Evolutionary conservation across 805 yeast genomes (phyloP).

Genomic region (Sugiyamaella mastotermitis): DNA sequence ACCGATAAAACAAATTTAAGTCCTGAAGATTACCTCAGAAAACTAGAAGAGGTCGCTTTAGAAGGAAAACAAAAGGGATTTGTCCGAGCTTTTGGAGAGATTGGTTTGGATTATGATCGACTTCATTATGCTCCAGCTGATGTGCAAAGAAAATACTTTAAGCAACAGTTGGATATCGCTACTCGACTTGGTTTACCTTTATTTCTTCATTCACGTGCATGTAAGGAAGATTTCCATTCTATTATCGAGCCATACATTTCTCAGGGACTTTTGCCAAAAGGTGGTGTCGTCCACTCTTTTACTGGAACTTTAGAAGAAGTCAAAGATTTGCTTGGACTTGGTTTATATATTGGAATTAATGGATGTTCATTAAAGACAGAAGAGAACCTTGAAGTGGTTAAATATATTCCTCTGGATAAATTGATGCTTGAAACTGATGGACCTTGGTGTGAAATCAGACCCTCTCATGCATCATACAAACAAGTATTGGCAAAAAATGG

Average conservation of each 20-base stretch:
- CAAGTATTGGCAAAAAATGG: slow-evolving; percentile 30
- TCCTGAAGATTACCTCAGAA: slow-evolving; percentile 36
- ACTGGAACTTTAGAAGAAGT: slow-evolving; percentile 75
- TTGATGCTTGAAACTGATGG: slow-evolving; percentile 91
- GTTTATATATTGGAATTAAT: slow-evolving; percentile 74
- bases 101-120: slow-evolving; percentile 93
- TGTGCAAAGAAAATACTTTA: slow-evolving; percentile 63
- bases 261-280: slow-evolving; percentile 34
- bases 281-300: slow-evolving; percentile 92
- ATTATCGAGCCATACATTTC: slow-evolving; percentile 56
- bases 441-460: slow-evolving; percentile 96
- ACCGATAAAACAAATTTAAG: slow-evolving; percentile 13
- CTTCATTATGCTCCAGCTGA: slow-evolving; percentile 65
- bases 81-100: slow-evolving; percentile 87
- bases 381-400: slow-evolving; percentile 64
- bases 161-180: slow-evolving; percentile 62
- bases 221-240: slow-evolving; percentile 69
- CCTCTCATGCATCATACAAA: slow-evolving; percentile 68
- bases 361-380: slow-evolving; percentile 86
- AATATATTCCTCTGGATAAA: slow-evolving; percentile 59
- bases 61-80: slow-evolving; percentile 43
- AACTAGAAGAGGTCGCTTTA: slow-evolving; percentile 44
- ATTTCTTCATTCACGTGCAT: slow-evolving; percentile 85
- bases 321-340: slow-evolving; percentile 46
- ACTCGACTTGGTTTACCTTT: slow-evolving; percentile 57